Percentiles rank a stretch among this genome's conserved stretches.
Evolutionary conservation across 805 yeast genomes (phyloP).

Genomic region (Wickerhamiella kurtzmanii): DNA sequence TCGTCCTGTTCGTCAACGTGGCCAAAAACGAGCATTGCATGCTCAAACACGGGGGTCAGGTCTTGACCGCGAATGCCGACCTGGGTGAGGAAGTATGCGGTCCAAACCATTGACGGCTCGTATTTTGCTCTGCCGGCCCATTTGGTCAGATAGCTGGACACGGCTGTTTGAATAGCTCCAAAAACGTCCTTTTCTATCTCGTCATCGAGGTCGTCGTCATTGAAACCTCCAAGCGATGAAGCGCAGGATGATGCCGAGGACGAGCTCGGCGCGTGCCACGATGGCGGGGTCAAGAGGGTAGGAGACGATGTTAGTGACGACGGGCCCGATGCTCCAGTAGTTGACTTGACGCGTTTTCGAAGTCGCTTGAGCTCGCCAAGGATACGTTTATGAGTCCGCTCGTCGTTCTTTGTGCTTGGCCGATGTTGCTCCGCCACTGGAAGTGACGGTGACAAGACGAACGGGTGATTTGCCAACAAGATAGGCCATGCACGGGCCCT

Average conservation of each 20-base stretch:
- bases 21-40: constrained; percentile 52
- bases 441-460: constrained; percentile 34
- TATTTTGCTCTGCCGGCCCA: constrained; percentile 72
- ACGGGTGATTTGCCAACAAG: constrained; percentile 69
- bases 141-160: constrained; percentile 50
- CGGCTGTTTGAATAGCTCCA: constrained; percentile 28
- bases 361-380: constrained; percentile 23
- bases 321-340: background rate
- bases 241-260: background rate
- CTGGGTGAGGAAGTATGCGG: constrained; percentile 69
- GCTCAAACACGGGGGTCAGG: constrained; percentile 48
- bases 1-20: constrained; percentile 32
- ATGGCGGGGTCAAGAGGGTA: background rate
- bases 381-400: constrained; percentile 22
- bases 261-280: background rate
- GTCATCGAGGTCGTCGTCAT: constrained; percentile 3
- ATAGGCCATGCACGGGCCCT: constrained; percentile 78
- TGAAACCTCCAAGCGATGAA: background rate
- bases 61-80: constrained; percentile 54
- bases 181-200: background rate
- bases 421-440: constrained; percentile 2
- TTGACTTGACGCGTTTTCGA: constrained; percentile 1
- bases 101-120: constrained; percentile 75
- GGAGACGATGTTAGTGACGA: constrained; percentile 4
- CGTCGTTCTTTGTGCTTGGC: background rate